phyloP scores from a whole-genome alignment of 495 filamentous ascomycete species.

The Oleoguttula mirabilis region DNA sequence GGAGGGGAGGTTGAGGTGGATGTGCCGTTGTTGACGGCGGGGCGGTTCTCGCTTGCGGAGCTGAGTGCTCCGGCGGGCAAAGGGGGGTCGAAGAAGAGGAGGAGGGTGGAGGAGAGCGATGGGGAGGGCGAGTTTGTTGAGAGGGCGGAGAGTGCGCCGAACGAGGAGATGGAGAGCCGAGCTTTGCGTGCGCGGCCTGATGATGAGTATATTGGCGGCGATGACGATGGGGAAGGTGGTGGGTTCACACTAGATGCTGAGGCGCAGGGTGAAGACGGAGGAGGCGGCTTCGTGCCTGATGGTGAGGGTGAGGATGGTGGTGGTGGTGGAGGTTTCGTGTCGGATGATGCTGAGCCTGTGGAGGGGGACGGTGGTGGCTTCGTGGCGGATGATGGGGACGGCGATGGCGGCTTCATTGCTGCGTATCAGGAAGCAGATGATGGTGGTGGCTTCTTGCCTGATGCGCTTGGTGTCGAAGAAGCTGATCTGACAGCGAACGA shows the following conservation, averaged over 20 bases:
- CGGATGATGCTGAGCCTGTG: not conserved
- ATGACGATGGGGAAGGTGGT: not conserved
- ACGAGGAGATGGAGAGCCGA: too few species aligned
- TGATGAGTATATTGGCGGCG: not conserved
- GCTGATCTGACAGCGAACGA: too few species aligned
- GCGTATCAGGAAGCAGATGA: not conserved
- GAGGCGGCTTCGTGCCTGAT: too few species aligned
- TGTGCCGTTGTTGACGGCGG: slow-evolving; percentile 13
- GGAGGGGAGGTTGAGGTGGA: slow-evolving; percentile 12
- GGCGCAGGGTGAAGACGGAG: too few species aligned
- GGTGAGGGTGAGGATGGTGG: slow-evolving; percentile 5
- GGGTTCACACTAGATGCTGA: too few species aligned
- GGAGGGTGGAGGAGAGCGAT: not conserved
- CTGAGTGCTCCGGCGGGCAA: not conserved
- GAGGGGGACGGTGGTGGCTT: slow-evolving; percentile 20
- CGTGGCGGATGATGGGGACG: slow-evolving; percentile 3
- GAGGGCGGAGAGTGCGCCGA: too few species aligned
- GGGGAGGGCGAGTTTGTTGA: not conserved
- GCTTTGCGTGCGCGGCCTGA: too few species aligned
- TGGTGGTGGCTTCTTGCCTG: slow-evolving; percentile 19
- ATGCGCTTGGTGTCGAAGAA: too few species aligned
- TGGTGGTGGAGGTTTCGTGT: slow-evolving; percentile 11
- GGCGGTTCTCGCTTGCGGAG: slow-evolving; percentile 9
- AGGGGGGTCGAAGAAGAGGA: slow-evolving; percentile 1
- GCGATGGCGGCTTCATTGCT: too few species aligned